Percentiles rank a stretch among this genome's conserved stretches.
phyloP scores from a whole-genome alignment of 257 asterid species.

The Leonotis leonurus region DNA sequence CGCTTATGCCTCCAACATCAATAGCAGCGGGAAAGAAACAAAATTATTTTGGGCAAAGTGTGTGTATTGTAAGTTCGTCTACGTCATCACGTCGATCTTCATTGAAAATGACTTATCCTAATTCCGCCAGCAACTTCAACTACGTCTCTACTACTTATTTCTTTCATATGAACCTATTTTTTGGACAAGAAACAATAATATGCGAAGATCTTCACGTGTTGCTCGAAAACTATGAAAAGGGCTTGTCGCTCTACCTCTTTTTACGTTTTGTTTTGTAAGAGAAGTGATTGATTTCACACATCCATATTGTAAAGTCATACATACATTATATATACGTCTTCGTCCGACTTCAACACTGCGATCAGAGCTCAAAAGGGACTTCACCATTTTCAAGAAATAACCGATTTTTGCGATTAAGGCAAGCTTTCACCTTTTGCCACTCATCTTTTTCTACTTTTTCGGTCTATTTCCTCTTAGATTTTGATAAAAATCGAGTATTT shows the following conservation, averaged over 20 bases:
- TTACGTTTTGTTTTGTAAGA: background rate
- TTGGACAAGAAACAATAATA: background rate
- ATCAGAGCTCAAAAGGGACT: conserved; percentile 15
- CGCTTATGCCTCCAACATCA: too few relatives aligned
- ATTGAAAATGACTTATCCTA: conserved; percentile 9
- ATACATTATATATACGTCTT: background rate
- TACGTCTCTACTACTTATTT: background rate
- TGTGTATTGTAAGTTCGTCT: too few relatives aligned
- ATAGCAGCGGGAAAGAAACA: too few relatives aligned
- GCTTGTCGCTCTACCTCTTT: background rate
- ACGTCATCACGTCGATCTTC: conserved; percentile 13
- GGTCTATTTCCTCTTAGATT: background rate
- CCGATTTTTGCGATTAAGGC: background rate
- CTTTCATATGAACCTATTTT: background rate
- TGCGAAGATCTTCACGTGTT: conserved; percentile 5
- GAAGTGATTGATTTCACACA: background rate
- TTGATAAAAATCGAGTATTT: background rate
- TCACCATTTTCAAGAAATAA: conserved; percentile 7
- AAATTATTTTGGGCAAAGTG: too few relatives aligned
- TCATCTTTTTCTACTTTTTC: background rate
- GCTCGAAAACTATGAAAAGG: background rate
- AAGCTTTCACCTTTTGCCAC: conserved; percentile 5
- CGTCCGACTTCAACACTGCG: background rate
- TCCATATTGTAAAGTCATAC: too few relatives aligned
- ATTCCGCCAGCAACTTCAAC: background rate